Percentiles rank a stretch among this genome's conserved stretches.
These are phyloP conservation scores for Epichloe sibirici DNA, from an alignment of 2,329 filamentous ascomycete genomes.

Conservation along the genomic window DNA sequence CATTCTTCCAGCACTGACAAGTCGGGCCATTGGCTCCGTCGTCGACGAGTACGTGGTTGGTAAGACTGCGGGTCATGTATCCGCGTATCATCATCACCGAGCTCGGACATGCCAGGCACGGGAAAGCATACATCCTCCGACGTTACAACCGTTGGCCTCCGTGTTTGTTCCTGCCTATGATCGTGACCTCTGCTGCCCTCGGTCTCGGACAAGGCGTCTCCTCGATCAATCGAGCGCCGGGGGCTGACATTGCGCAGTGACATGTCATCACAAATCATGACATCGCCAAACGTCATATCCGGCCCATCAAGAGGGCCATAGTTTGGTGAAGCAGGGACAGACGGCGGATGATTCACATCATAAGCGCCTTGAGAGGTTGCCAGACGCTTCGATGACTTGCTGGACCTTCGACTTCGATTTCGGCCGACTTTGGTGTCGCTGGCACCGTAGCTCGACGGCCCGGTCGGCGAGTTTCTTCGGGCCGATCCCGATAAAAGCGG, in stretches of 20 bases:
- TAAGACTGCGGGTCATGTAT: conserved; percentile 29
- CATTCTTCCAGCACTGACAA: conserved; percentile 75
- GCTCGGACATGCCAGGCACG: conserved; percentile 56
- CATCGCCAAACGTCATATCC: conserved; percentile 51
- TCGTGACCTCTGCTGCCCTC: conserved; percentile 13
- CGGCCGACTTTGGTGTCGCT: conserved; percentile 23
- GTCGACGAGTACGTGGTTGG: conserved; percentile 36
- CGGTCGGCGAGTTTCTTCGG: conserved; percentile 13
- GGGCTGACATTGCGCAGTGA: conserved; percentile 22
- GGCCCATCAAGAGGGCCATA: conserved; percentile 36
- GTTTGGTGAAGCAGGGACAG: conserved; percentile 49
- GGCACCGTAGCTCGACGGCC: conserved; percentile 29
- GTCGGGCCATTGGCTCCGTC: conserved; percentile 74
- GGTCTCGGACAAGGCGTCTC: conserved; percentile 21
- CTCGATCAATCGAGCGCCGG: conserved; percentile 15
- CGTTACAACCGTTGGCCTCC: conserved; percentile 48
- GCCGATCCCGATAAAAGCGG: conserved; percentile 37
- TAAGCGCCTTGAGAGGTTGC: conserved; percentile 27
- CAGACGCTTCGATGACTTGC: conserved; percentile 36
- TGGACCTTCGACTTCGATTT: conserved; percentile 34
- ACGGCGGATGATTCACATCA: conserved; percentile 58
- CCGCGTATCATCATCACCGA: conserved; percentile 62
- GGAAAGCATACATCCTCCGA: conserved; percentile 92
- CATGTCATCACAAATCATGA: conserved; percentile 59
- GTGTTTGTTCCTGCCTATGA: conserved; percentile 16